Percentiles rank a stretch among this genome's conserved stretches.
Evolutionary conservation across 225 moss, liverwort and hornwort species (phyloP).

Genomic region (Marchantia polymorpha): DNA sequence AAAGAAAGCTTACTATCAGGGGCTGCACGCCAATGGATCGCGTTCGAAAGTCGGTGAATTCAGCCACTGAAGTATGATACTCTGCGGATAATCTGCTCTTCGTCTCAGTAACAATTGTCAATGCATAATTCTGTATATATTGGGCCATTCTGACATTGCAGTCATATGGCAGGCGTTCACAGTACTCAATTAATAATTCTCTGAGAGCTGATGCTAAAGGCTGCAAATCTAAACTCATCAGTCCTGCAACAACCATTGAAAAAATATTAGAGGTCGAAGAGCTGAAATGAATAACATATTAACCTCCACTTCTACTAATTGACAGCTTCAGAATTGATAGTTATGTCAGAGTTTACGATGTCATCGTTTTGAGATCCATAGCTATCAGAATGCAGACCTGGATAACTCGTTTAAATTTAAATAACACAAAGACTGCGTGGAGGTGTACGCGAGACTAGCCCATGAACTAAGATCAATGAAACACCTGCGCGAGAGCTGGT

Average conservation of each 20-base stretch:
- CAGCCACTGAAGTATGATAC: conserved; percentile 4
- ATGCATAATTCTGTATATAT: conserved; percentile 13
- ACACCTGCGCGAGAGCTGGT: conserved; percentile 6
- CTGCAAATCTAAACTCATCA: conserved; percentile 1
- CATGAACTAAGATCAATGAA: conserved; percentile 5
- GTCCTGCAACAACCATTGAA: background rate
- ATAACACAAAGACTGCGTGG: background rate
- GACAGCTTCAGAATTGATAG: too few relatives aligned
- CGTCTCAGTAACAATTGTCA: conserved; percentile 3
- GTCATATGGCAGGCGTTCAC: background rate
- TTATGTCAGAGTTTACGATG: too few relatives aligned
- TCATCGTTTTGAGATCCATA: too few relatives aligned
- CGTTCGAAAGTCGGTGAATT: conserved; percentile 18
- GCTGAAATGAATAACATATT: too few relatives aligned
- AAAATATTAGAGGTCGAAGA: background rate
- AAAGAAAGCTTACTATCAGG: background rate
- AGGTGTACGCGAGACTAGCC: background rate
- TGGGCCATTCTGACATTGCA: conserved; percentile 20
- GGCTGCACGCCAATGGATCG: conserved; percentile 16
- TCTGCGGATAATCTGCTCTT: conserved; percentile 5
- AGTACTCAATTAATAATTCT: conserved; percentile 8
- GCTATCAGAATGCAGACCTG: too few relatives aligned
- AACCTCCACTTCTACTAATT: too few relatives aligned
- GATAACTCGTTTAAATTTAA: too few relatives aligned
- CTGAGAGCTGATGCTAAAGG: conserved; percentile 10